A percentile compares a stretch with the other conserved stretches of the same genome.
These are phyloP conservation scores for Triticum dicoccoides DNA, from an alignment of 176 grass and related monocot species.

Conservation along the genomic window DNA sequence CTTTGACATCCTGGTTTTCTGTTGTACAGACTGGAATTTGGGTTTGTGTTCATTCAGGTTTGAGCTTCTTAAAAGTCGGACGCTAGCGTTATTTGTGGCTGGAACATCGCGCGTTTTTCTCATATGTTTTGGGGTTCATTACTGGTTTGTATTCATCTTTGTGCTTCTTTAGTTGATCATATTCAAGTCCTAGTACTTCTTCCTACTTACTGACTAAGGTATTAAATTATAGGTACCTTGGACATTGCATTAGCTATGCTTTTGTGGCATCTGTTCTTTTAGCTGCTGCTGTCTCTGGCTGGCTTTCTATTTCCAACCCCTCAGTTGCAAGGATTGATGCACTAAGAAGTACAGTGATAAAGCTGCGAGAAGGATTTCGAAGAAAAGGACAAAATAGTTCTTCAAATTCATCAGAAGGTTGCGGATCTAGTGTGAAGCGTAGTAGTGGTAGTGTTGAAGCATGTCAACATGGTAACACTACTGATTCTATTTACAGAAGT, in stretches of 20 bases:
- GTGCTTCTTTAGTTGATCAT: slow-evolving; percentile 27
- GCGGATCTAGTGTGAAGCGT: slow-evolving; percentile 95
- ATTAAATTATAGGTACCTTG: slow-evolving; percentile 83
- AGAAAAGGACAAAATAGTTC: slow-evolving; percentile 79
- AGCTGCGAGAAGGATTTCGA: slow-evolving; percentile 85
- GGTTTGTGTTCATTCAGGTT: slow-evolving; percentile 90
- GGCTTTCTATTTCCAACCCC: slow-evolving; percentile 84
- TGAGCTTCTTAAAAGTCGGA: slow-evolving; percentile 90
- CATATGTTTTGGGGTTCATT: slow-evolving; percentile 98
- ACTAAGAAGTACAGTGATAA: slow-evolving; percentile 87
- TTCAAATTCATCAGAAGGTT: slow-evolving; percentile 96
- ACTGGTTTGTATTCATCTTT: slow-evolving; percentile 65
- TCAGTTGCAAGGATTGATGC: slow-evolving; percentile 87
- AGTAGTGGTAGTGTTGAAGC: slow-evolving; percentile 95
- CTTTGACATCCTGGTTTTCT: slow-evolving; percentile 33
- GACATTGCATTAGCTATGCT: slow-evolving; percentile 98
- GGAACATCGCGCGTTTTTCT: slow-evolving; percentile 96
- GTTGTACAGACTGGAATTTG: slow-evolving; percentile 91
- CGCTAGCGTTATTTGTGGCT: slow-evolving; percentile 74
- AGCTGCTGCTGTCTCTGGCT: slow-evolving; percentile 81
- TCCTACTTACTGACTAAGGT: slow-evolving; percentile 42
- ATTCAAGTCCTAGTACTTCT: background rate
- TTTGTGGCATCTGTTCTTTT: slow-evolving; percentile 97
- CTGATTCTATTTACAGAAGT: slow-evolving; percentile 71
- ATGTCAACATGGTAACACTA: slow-evolving; percentile 61